phyloP scores from a whole-genome alignment of 495 filamentous ascomycete genomes.

The Penicillium canescens region DNA sequence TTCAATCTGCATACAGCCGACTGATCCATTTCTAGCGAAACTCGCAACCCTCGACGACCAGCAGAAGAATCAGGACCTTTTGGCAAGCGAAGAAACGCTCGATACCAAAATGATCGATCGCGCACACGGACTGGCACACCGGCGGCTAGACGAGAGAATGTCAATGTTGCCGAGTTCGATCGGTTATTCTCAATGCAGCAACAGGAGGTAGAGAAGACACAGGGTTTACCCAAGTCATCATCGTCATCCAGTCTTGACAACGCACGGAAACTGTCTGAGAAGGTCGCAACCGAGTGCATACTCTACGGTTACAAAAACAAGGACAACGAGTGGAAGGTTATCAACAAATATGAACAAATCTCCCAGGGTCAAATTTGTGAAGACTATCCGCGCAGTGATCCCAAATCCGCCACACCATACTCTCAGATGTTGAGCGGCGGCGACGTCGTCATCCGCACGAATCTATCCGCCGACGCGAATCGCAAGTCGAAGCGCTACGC shows the following conservation, averaged over 20 bases:
- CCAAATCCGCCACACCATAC: conserved; percentile 53
- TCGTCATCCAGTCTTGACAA: conserved; percentile 45
- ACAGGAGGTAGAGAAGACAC: conserved; percentile 41
- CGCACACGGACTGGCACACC: conserved; percentile 61
- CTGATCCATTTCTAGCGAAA: conserved; percentile 32
- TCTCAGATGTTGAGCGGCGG: conserved; percentile 58
- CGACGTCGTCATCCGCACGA: conserved; percentile 60
- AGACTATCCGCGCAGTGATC: conserved; percentile 73
- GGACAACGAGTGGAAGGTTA: conserved; percentile 75
- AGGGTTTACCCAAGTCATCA: conserved; percentile 40
- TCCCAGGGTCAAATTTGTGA: conserved; percentile 77
- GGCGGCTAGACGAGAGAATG: conserved; percentile 58
- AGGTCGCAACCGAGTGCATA: conserved; percentile 77
- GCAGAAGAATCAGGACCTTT: conserved; percentile 65
- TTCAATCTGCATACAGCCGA: background rate
- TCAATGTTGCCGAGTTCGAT: conserved; percentile 53
- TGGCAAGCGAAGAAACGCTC: conserved; percentile 53
- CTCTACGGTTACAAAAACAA: conserved; percentile 77
- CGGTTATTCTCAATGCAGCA: conserved; percentile 48
- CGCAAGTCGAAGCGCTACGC: conserved; percentile 72
- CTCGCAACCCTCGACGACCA: conserved; percentile 49
- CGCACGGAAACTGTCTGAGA: conserved; percentile 44
- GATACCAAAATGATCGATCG: conserved; percentile 52
- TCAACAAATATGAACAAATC: conserved; percentile 80
- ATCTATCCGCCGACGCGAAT: conserved; percentile 68